Percentiles rank a stretch among this genome's conserved stretches.
Evolutionary conservation across 257 asterid species (phyloP).

Genomic region (Striga asiatica): DNA sequence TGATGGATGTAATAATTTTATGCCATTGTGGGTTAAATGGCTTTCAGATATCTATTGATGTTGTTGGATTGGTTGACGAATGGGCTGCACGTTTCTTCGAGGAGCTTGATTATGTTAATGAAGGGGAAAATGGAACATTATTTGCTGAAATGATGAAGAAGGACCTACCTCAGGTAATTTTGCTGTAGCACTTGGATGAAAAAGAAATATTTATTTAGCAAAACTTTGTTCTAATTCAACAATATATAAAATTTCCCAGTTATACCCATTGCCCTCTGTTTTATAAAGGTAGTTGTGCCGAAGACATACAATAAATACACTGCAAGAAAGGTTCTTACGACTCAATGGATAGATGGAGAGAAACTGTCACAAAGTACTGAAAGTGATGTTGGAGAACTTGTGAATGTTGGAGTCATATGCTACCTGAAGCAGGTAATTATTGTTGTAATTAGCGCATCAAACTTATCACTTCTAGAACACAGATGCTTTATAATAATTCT

Average conservation of each 20-base stretch:
- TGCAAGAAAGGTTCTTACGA: slow-evolving; percentile 93
- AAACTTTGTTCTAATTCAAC: not conserved
- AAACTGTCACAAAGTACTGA: slow-evolving; percentile 98
- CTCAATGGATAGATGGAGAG: slow-evolving; percentile 93
- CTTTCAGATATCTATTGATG: slow-evolving; percentile 68
- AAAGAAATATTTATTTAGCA: not conserved
- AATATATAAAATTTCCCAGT: not conserved
- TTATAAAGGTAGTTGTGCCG: slow-evolving; percentile 87
- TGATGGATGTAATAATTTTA: slow-evolving; percentile 6
- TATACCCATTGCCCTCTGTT: slow-evolving; percentile 6
- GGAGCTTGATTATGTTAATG: slow-evolving; percentile 94
- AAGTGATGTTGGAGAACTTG: slow-evolving; percentile 95
- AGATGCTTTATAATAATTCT: slow-evolving; percentile 5
- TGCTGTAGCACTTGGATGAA: not conserved
- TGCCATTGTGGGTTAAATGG: slow-evolving; percentile 3
- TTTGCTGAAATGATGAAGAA: slow-evolving; percentile 96
- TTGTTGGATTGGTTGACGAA: slow-evolving; percentile 97
- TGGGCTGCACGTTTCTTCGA: slow-evolving; percentile 99
- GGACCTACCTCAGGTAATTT: slow-evolving; percentile 92
- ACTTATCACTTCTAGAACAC: not conserved
- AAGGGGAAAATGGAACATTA: slow-evolving; percentile 88
- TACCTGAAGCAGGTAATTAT: slow-evolving; percentile 89
- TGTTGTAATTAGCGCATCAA: slow-evolving; percentile 2
- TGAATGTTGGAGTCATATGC: slow-evolving; percentile 98
- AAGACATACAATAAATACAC: slow-evolving; percentile 71